Evolutionary conservation across 148 eudicot species (phyloP).

Genomic region (Diospyros kaki): DNA sequence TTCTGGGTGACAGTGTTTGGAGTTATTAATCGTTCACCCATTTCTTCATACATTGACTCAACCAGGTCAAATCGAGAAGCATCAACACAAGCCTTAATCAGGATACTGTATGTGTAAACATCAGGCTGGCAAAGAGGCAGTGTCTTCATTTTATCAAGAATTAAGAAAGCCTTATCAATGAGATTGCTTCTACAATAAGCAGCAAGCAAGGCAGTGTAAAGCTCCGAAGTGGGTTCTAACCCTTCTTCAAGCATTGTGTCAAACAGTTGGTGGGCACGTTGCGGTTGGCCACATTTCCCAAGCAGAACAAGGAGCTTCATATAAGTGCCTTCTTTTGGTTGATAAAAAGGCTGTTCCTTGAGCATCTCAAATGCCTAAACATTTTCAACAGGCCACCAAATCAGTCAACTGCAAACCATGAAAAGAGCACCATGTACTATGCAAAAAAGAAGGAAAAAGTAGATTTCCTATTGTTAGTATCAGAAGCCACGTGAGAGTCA

Average conservation of each 20-base stretch:
- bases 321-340: slow-evolving; percentile 92
- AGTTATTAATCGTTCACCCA: slow-evolving; percentile 49
- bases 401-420: neutral
- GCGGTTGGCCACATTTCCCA: slow-evolving; percentile 81
- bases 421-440: too few species aligned
- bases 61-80: slow-evolving; percentile 61
- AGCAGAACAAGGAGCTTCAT: slow-evolving; percentile 88
- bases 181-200: slow-evolving; percentile 77
- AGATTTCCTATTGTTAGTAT: too few species aligned
- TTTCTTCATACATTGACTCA: slow-evolving; percentile 66
- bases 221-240: slow-evolving; percentile 68
- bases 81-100: slow-evolving; percentile 87
- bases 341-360: slow-evolving; percentile 77
- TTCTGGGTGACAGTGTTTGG: slow-evolving; percentile 96
- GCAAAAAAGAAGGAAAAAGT: too few species aligned
- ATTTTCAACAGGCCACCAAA: slow-evolving; percentile 7
- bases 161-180: slow-evolving; percentile 56
- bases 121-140: slow-evolving; percentile 93
- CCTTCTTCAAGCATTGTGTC: slow-evolving; percentile 78
- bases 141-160: slow-evolving; percentile 66
- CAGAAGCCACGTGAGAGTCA: too few species aligned
- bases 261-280: slow-evolving; percentile 66
- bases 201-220: slow-evolving; percentile 74
- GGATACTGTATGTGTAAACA: slow-evolving; percentile 72
- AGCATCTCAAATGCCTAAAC: slow-evolving; percentile 88